Percentiles rank a stretch among this genome's conserved stretches.
phyloP scores from a whole-genome alignment of 306 rosid genomes.

The Aeschynomene evenia region DNA sequence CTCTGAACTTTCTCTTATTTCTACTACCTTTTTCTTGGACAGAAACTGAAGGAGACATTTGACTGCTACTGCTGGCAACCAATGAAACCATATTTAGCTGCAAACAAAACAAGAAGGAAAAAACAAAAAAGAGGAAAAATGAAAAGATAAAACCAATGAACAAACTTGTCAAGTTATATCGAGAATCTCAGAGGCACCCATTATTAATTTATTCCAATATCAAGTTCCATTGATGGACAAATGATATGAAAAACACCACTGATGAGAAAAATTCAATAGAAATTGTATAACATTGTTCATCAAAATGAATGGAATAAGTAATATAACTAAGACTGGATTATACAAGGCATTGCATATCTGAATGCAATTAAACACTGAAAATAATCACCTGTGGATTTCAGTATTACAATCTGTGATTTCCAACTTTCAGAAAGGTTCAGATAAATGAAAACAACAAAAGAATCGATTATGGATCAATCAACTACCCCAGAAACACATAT shows the following conservation, averaged over 20 bases:
- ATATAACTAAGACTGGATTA: conserved; percentile 31
- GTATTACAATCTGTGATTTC: conserved; percentile 18
- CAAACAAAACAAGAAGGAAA: conserved; percentile 18
- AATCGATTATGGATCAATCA: conserved; percentile 30
- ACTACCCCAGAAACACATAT: conserved; percentile 43
- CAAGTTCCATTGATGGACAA: conserved; percentile 15
- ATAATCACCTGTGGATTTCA: conserved; percentile 35
- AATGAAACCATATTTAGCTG: conserved; percentile 66
- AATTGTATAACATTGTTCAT: conserved; percentile 34
- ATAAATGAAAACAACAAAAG: conserved; percentile 17
- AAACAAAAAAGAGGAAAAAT: neutral
- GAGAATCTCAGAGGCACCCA: conserved; percentile 18
- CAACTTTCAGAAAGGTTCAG: conserved; percentile 21
- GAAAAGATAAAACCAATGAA: conserved; percentile 28
- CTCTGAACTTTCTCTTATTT: conserved; percentile 87
- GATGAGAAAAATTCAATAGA: conserved; percentile 27
- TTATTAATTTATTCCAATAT: conserved; percentile 28
- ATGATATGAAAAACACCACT: conserved; percentile 13
- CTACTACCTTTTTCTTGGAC: conserved; percentile 77
- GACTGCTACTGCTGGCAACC: conserved; percentile 55
- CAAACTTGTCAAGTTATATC: conserved; percentile 32
- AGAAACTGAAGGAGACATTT: conserved; percentile 54
- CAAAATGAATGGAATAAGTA: conserved; percentile 25
- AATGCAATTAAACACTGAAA: conserved; percentile 28
- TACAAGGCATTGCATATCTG: conserved; percentile 28